phyloP scores from a whole-genome alignment of 2,329 filamentous ascomycete species.

The Diaporthe vexans region DNA sequence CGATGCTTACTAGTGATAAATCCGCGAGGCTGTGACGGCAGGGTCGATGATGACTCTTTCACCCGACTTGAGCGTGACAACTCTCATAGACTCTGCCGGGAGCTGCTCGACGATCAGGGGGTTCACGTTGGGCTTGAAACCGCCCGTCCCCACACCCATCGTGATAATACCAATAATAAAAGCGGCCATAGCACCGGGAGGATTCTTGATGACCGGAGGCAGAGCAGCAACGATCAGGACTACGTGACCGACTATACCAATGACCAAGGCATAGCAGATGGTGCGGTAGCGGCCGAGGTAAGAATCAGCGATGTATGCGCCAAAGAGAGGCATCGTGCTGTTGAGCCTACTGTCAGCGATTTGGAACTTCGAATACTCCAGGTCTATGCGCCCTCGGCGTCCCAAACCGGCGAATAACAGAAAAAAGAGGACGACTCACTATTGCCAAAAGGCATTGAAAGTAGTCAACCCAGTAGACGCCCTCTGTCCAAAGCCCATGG shows the following conservation, averaged over 20 bases:
- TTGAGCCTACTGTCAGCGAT: neutral
- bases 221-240: conserved; percentile 60
- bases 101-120: conserved; percentile 78
- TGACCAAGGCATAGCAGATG: conserved; percentile 71
- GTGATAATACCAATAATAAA: conserved; percentile 72
- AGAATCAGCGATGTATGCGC: conserved; percentile 65
- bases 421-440: conserved; percentile 47
- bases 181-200: conserved; percentile 50
- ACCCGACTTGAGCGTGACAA: conserved; percentile 66
- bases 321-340: conserved; percentile 55
- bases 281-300: conserved; percentile 79
- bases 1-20: conserved; percentile 67
- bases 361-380: neutral
- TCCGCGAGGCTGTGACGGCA: conserved; percentile 70
- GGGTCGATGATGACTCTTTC: conserved; percentile 77
- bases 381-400: no score
- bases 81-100: conserved; percentile 65
- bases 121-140: conserved; percentile 82
- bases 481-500: conserved; percentile 63
- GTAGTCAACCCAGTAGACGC: conserved; percentile 48
- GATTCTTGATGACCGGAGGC: conserved; percentile 7
- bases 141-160: conserved; percentile 75
- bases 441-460: conserved; percentile 70
- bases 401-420: neutral
- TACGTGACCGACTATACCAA: conserved; percentile 76